Conservation (phyloP, 768 basidiomycete genomes). For the Suillus decipiens region DNA sequence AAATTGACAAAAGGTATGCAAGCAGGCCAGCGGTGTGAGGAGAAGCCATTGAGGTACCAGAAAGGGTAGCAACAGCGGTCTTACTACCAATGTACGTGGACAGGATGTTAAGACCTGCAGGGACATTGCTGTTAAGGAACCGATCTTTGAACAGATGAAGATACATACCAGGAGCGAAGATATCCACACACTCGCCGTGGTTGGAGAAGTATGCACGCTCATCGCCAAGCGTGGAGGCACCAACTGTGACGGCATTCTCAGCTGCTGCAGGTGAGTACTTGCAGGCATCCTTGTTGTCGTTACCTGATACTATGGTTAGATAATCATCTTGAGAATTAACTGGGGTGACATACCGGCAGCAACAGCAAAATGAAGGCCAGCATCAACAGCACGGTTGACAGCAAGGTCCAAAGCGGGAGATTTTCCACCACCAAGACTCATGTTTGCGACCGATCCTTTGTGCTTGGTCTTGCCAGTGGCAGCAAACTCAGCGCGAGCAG, state of each 20-base stretch:
- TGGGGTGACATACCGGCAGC: slow-evolving; percentile 73
- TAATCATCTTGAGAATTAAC: not conserved
- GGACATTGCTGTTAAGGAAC: slow-evolving; percentile 6
- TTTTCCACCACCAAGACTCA: slow-evolving; percentile 97
- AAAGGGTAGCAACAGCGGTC: slow-evolving; percentile 70
- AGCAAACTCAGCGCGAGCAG: slow-evolving; percentile 63
- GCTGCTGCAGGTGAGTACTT: slow-evolving; percentile 90
- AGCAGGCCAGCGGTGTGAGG: slow-evolving; percentile 89
- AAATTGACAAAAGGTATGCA: slow-evolving; percentile 90
- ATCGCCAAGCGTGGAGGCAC: slow-evolving; percentile 81
- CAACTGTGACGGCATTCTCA: slow-evolving; percentile 90
- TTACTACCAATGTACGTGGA: slow-evolving; percentile 79
- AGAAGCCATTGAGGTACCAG: slow-evolving; percentile 93
- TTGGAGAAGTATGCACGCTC: slow-evolving; percentile 94
- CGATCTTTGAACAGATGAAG: not conserved
- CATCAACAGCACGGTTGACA: slow-evolving; percentile 81
- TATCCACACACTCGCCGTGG: slow-evolving; percentile 85
- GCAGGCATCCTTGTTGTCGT: slow-evolving; percentile 89
- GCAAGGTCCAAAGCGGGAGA: slow-evolving; percentile 79
- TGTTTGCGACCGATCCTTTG: slow-evolving; percentile 96
- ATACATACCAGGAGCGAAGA: slow-evolving; percentile 78
- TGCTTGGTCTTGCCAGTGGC: slow-evolving; percentile 78
- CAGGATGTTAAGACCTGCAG: slow-evolving; percentile 75
- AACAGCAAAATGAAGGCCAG: slow-evolving; percentile 94
- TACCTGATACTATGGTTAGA: slow-evolving; percentile 44